Conservation (phyloP, 2,329 filamentous ascomycete species). For the Aspergillus clavatus region DNA sequence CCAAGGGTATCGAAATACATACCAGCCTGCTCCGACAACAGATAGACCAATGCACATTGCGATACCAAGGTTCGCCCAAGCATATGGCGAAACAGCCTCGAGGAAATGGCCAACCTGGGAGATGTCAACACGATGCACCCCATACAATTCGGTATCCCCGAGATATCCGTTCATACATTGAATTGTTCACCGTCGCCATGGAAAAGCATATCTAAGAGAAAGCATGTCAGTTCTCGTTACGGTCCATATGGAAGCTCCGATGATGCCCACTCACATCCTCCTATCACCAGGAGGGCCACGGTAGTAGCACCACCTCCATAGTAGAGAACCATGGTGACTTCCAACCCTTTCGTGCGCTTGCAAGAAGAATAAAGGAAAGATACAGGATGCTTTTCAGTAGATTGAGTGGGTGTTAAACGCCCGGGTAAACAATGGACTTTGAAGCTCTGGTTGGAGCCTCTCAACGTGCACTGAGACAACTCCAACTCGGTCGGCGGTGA, state of each 20-base stretch:
- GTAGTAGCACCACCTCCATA: slow-evolving; percentile 67
- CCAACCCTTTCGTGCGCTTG: slow-evolving; percentile 13
- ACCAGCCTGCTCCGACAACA: slow-evolving; percentile 97
- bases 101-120: slow-evolving; percentile 82
- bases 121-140: slow-evolving; percentile 16
- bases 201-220: slow-evolving; percentile 84
- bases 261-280: slow-evolving; percentile 61
- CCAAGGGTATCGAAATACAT: slow-evolving; percentile 23
- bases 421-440: slow-evolving; percentile 1
- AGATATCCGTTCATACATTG: slow-evolving; percentile 60
- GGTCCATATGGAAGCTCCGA: slow-evolving; percentile 2
- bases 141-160: slow-evolving; percentile 5
- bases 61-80: slow-evolving; percentile 88
- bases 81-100: slow-evolving; percentile 88
- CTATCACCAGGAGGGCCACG: slow-evolving; percentile 66
- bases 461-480: slow-evolving; percentile 4
- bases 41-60: slow-evolving; percentile 92
- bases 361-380: too few relatives aligned
- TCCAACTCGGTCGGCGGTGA: slow-evolving; percentile 7
- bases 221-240: slow-evolving; percentile 21
- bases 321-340: slow-evolving; percentile 60
- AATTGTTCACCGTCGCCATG: slow-evolving; percentile 93
- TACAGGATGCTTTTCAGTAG: too few relatives aligned
- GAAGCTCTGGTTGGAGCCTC: slow-evolving; percentile 13
- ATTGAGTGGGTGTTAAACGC: too few relatives aligned